phyloP scores from a whole-genome alignment of 1,139 yeast species.

The Blastobotrys indianensis region DNA sequence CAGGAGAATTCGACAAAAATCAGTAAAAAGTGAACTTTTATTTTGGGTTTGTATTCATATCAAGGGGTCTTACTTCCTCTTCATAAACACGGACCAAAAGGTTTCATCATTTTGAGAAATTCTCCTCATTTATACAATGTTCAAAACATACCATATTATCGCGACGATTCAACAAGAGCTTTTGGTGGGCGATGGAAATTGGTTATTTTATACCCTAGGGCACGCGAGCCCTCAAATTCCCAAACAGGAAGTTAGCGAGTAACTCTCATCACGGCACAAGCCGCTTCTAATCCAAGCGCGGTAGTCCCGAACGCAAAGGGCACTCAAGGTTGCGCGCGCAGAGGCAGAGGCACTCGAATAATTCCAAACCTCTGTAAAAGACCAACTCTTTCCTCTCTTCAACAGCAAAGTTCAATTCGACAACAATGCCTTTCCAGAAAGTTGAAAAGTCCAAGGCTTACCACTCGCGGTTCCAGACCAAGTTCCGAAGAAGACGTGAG shows the following conservation, averaged over 20 bases:
- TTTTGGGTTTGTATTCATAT: conserved; percentile 32
- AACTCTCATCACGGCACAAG: too few species aligned
- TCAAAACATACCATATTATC: neutral
- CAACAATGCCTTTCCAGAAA: conserved; percentile 73
- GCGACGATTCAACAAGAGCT: too few species aligned
- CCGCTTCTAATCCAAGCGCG: too few species aligned
- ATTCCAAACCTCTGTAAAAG: neutral
- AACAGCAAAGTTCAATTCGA: conserved; percentile 2
- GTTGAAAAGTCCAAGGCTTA: conserved; percentile 77
- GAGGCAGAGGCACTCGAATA: neutral
- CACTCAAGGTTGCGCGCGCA: neutral
- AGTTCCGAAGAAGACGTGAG: conserved; percentile 99
- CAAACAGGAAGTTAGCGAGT: neutral
- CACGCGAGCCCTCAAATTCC: conserved; percentile 1
- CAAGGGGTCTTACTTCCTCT: conserved; percentile 38
- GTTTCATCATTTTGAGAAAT: conserved; percentile 29
- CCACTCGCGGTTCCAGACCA: conserved; percentile 99
- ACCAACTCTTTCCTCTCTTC: neutral
- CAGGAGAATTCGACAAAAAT: neutral
- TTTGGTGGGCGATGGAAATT: too few species aligned
- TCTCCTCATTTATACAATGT: neutral
- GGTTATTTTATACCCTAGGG: neutral
- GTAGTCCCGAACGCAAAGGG: too few species aligned
- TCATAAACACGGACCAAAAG: conserved; percentile 40
- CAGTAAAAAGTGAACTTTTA: conserved; percentile 15